Conservation (phyloP, 371 early-diverging fungal genomes). For the Mortierella sp. region DNA sequence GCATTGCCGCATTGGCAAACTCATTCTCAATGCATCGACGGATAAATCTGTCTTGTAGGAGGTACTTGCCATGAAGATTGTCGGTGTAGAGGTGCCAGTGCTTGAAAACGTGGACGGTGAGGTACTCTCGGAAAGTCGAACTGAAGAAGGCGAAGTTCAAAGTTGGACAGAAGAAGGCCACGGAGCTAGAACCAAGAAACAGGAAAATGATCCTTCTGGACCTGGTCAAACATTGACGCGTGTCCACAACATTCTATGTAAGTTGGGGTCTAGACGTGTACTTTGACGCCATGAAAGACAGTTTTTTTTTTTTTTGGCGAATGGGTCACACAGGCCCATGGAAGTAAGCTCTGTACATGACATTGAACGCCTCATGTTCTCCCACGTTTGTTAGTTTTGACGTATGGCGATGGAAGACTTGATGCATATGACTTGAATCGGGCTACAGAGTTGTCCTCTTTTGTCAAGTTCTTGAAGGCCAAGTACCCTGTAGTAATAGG, state of each 20-base stretch:
- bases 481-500: conserved; percentile 49
- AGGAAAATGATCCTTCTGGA: background rate
- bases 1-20: too few relatives aligned
- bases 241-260: conserved; percentile 32
- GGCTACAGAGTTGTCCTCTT: conserved; percentile 12
- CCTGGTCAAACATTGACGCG: background rate
- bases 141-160: too few relatives aligned
- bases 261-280: background rate
- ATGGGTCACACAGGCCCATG: too few relatives aligned
- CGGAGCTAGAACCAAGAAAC: background rate
- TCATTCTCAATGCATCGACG: too few relatives aligned
- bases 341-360: background rate
- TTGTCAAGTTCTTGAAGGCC: conserved; percentile 21
- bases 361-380: background rate
- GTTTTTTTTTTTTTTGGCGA: background rate
- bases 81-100: conserved; percentile 9
- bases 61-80: conserved; percentile 34
- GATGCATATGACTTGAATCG: conserved; percentile 31
- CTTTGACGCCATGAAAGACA: too few relatives aligned
- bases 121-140: too few relatives aligned
- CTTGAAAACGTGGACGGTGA: background rate
- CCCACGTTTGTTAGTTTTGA: conserved; percentile 24
- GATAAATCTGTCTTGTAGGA: conserved; percentile 4
- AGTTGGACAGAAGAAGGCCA: too few relatives aligned
- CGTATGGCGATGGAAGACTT: conserved; percentile 28